Percentiles rank a stretch among this genome's conserved stretches.
Evolutionary conservation across 352 stramenopile genomes (phyloP).

Genomic region (Phytophthora uliginosa): DNA sequence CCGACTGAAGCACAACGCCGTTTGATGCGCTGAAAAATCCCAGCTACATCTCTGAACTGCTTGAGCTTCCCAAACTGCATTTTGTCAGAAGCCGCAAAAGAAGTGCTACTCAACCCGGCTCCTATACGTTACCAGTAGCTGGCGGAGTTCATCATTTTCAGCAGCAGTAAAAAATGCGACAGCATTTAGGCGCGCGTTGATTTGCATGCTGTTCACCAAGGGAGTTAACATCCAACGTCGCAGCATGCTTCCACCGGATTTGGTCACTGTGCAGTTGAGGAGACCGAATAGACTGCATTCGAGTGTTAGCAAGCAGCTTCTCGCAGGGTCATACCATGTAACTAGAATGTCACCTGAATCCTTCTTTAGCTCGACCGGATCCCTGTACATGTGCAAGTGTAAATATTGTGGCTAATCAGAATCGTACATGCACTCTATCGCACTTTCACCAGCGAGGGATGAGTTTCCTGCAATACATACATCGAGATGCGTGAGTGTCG

Average conservation of each 20-base stretch:
- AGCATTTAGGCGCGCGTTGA: constrained; percentile 64
- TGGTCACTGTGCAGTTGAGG: constrained; percentile 85
- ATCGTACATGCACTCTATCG: not conserved
- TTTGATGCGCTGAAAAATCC: constrained; percentile 75
- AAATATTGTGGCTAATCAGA: not conserved
- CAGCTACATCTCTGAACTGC: constrained; percentile 68
- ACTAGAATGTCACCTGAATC: constrained; percentile 66
- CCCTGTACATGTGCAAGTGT: constrained; percentile 40
- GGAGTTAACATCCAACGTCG: constrained; percentile 86
- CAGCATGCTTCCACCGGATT: constrained; percentile 65
- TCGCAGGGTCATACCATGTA: not conserved
- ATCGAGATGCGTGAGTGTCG: constrained; percentile 14
- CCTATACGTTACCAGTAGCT: constrained; percentile 53
- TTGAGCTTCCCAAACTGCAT: constrained; percentile 69
- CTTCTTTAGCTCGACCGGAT: constrained; percentile 83
- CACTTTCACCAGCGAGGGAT: constrained; percentile 86
- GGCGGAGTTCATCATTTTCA: constrained; percentile 69
- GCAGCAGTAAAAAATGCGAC: constrained; percentile 68
- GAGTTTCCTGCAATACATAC: constrained; percentile 62
- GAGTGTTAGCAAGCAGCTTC: constrained; percentile 2
- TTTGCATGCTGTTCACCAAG: constrained; percentile 54
- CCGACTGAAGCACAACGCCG: constrained; percentile 65
- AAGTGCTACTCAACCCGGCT: not conserved
- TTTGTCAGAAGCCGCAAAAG: constrained; percentile 8
- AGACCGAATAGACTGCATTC: constrained; percentile 73